Percentiles rank a stretch among this genome's conserved stretches.
Evolutionary conservation across 441 rosid genomes (phyloP).

Genomic region (Mallotus repandus): DNA sequence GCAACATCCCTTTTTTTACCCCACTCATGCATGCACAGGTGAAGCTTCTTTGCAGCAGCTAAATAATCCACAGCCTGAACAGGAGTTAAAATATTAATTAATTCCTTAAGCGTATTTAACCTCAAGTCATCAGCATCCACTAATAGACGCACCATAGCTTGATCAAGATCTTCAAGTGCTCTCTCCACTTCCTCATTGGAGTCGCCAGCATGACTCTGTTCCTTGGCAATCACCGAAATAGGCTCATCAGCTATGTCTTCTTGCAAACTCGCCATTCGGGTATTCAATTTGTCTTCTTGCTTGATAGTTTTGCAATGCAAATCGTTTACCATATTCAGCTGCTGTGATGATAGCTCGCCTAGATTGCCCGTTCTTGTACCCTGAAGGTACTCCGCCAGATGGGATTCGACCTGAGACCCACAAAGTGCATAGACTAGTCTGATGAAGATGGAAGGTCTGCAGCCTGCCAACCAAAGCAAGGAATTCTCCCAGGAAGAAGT

Average conservation of each 20-base stretch:
- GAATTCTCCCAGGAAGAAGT: conserved; percentile 47
- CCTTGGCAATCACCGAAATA: conserved; percentile 33
- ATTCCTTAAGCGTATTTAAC: conserved; percentile 36
- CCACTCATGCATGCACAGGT: conserved; percentile 49
- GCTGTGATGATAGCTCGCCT: conserved; percentile 34
- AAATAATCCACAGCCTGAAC: conserved; percentile 42
- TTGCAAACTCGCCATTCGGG: conserved; percentile 38
- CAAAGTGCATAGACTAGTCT: conserved; percentile 39
- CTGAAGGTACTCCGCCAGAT: conserved; percentile 17
- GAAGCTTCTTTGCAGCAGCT: conserved; percentile 44
- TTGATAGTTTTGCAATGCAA: conserved; percentile 38
- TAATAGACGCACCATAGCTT: conserved; percentile 33
- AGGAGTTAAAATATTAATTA: conserved; percentile 30
- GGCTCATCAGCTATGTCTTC: conserved; percentile 56
- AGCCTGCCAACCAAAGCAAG: conserved; percentile 47
- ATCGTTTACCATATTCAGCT: conserved; percentile 31
- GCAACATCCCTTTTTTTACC: conserved; percentile 36
- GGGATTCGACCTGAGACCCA: conserved; percentile 33
- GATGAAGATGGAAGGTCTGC: conserved; percentile 45
- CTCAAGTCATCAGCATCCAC: conserved; percentile 45
- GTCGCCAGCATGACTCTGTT: conserved; percentile 17
- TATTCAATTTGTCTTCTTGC: conserved; percentile 44
- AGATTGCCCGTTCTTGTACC: conserved; percentile 14
- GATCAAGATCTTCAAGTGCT: conserved; percentile 38
- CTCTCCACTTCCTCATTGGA: conserved; percentile 24